Conservation (phyloP, 2,329 filamentous ascomycete genomes). For the Falciphora oryzae region DNA sequence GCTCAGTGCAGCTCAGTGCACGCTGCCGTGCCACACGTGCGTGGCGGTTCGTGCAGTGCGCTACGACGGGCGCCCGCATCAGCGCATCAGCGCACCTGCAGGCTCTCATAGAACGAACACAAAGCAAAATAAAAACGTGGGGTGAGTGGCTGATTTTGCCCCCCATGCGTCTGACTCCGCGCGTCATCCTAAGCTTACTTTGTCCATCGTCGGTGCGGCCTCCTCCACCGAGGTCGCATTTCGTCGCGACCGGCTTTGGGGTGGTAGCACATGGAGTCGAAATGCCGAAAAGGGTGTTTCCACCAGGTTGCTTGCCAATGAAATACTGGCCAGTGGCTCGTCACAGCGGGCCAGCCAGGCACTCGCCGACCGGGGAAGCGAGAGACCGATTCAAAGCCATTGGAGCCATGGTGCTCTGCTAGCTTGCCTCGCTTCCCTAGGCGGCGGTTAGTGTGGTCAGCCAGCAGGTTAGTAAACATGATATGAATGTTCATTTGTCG, state of each 20-base stretch:
- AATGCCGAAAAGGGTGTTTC: neutral
- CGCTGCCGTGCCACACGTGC: no score
- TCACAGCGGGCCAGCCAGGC: neutral
- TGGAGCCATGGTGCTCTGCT: neutral
- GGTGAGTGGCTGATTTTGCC: neutral
- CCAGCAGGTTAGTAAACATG: no score
- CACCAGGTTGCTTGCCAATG: neutral
- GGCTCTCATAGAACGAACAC: no score
- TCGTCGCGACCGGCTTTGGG: neutral
- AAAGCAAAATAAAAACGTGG: neutral
- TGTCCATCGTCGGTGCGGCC: no score
- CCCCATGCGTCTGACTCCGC: no score
- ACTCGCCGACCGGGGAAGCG: neutral
- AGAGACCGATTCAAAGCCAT: conserved; percentile 4
- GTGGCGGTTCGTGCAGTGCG: no score
- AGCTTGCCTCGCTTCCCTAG: neutral
- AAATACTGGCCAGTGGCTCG: neutral
- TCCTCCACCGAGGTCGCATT: neutral
- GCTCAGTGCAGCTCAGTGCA: no score
- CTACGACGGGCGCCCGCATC: no score
- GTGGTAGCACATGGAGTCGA: neutral
- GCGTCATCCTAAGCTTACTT: no score
- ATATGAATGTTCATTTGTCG: no score
- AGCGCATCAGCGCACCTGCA: no score
- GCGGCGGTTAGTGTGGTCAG: no score